A percentile compares a stretch with the other conserved stretches of the same genome.
These are phyloP conservation scores for Beverwykella pulmonaria DNA, from an alignment of 495 filamentous ascomycete species.

Conservation along the genomic window DNA sequence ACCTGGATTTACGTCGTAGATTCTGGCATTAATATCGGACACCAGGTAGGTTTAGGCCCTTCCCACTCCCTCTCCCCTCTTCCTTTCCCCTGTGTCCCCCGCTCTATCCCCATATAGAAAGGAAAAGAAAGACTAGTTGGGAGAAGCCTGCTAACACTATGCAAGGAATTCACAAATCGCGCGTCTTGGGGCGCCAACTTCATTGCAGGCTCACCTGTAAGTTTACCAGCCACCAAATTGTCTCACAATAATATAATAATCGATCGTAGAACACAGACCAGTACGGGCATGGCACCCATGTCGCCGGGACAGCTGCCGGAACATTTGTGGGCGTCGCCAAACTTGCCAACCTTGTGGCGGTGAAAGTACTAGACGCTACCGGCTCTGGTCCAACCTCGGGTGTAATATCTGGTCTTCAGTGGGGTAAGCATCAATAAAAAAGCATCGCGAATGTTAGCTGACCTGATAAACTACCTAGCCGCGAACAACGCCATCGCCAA, in stretches of 20 bases:
- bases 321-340: neutral
- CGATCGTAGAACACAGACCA: neutral
- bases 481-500: neutral
- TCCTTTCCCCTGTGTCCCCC: too few relatives aligned
- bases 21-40: neutral
- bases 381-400: too few relatives aligned
- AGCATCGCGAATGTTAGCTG: neutral
- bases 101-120: too few relatives aligned
- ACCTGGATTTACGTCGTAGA: conserved; percentile 1
- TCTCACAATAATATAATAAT: neutral
- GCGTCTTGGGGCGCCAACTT: neutral
- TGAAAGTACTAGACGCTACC: neutral
- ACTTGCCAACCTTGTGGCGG: neutral
- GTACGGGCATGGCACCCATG: conserved; percentile 2
- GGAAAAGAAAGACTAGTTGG: too few relatives aligned
- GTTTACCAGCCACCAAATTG: too few relatives aligned
- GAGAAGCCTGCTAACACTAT: too few relatives aligned
- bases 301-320: neutral
- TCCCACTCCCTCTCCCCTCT: too few relatives aligned
- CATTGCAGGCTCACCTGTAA: too few relatives aligned
- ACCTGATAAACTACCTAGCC: neutral
- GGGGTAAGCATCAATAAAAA: neutral
- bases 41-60: too few relatives aligned
- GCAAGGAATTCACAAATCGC: neutral
- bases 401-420: neutral